These are phyloP conservation scores for Elongisporangium prolatum DNA, from an alignment of 352 stramenopile species.

Conservation along the genomic window DNA sequence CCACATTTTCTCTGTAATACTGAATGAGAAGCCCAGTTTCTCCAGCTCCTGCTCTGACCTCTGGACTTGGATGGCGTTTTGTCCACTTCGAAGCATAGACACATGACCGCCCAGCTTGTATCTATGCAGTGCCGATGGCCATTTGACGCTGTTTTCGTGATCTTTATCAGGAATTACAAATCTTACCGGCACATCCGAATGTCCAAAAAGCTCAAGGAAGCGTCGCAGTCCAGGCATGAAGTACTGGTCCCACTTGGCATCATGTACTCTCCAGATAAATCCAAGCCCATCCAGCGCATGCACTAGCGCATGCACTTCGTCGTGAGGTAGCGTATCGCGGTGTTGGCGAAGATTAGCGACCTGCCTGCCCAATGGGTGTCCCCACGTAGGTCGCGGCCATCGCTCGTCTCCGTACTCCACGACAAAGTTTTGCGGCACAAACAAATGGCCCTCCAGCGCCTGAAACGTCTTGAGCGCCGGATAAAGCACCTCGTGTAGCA, in stretches of 20 bases:
- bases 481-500: slow-evolving; percentile 52
- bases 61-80: slow-evolving; percentile 2
- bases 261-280: slow-evolving; percentile 2
- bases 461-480: slow-evolving; percentile 25
- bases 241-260: not conserved
- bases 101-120: slow-evolving; percentile 10
- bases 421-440: slow-evolving; percentile 31
- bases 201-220: slow-evolving; percentile 8
- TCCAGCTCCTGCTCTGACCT: slow-evolving; percentile 9
- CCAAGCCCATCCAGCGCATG: slow-evolving; percentile 5
- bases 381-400: slow-evolving; percentile 31
- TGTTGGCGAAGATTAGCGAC: slow-evolving; percentile 82
- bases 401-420: slow-evolving; percentile 19
- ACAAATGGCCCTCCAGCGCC: slow-evolving; percentile 22
- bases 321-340: slow-evolving; percentile 34
- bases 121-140: slow-evolving; percentile 7
- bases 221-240: slow-evolving; percentile 3
- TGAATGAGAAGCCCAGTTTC: slow-evolving; percentile 19
- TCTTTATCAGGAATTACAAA: too few species aligned
- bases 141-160: slow-evolving; percentile 1
- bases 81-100: slow-evolving; percentile 3
- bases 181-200: slow-evolving; percentile 6
- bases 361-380: slow-evolving; percentile 27
- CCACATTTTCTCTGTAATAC: slow-evolving; percentile 20
- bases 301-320: slow-evolving; percentile 55